Percentiles rank a stretch among this genome's conserved stretches.
Evolutionary conservation across 495 filamentous ascomycete genomes (phyloP).

Genomic region (Penicillium malachiteum): DNA sequence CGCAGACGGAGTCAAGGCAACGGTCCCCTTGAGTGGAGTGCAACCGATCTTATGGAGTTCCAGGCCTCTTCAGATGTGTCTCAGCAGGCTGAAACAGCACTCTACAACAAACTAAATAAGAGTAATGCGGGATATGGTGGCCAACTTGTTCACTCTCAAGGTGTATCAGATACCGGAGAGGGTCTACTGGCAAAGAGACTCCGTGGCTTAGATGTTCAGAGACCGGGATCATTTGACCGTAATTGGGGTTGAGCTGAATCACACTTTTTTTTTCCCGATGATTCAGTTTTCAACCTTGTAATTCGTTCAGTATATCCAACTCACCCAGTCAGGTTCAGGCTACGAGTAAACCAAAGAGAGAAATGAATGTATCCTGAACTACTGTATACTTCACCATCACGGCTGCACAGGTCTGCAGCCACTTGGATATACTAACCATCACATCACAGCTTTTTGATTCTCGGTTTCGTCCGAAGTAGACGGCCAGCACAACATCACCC

Average conservation of each 20-base stretch:
- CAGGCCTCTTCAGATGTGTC: conserved; percentile 2
- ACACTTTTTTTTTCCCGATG: background rate
- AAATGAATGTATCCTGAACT: background rate
- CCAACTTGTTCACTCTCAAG: conserved; percentile 44
- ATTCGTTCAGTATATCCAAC: background rate
- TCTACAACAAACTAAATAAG: conserved; percentile 66
- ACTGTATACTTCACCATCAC: background rate
- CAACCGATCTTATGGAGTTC: conserved; percentile 22
- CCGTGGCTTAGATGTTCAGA: conserved; percentile 48
- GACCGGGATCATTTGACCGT: conserved; percentile 18
- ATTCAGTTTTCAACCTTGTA: background rate
- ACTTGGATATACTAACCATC: background rate
- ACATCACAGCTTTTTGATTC: background rate
- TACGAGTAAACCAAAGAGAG: background rate
- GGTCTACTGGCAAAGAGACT: conserved; percentile 56
- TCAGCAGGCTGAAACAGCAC: conserved; percentile 18
- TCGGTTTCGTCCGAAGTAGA: background rate
- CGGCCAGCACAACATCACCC: background rate
- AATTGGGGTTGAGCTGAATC: conserved; percentile 7
- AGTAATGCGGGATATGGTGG: conserved; percentile 67
- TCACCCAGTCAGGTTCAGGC: background rate
- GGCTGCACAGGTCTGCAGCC: background rate
- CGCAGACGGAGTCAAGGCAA: conserved; percentile 55
- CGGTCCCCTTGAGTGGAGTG: conserved; percentile 25
- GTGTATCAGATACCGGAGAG: conserved; percentile 47